These are phyloP conservation scores for Tulasnella sp. DNA, from an alignment of 768 basidiomycete species.

Conservation along the genomic window DNA sequence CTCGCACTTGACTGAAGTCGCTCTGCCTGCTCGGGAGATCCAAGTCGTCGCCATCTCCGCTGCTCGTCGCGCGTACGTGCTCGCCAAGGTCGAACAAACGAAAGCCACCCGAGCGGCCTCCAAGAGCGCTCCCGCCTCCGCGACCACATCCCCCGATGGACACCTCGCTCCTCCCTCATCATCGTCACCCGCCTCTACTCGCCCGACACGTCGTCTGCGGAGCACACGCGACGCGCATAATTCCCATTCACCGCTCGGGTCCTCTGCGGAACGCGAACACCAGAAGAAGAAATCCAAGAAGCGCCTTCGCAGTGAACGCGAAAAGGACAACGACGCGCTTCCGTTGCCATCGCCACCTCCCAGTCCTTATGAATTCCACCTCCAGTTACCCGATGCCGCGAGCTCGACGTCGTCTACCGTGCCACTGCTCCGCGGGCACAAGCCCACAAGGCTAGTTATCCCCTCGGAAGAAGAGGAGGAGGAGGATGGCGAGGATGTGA, in stretches of 20 bases:
- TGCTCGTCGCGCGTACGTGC: slow-evolving; percentile 1
- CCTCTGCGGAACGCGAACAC: neutral
- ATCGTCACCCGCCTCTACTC: neutral
- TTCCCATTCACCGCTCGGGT: neutral
- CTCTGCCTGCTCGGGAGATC: slow-evolving; percentile 11
- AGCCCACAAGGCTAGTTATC: neutral
- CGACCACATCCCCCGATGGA: neutral
- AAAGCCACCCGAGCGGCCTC: neutral
- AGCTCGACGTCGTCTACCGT: neutral
- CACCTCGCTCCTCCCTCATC: neutral
- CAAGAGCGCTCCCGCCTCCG: neutral
- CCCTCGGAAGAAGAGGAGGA: neutral
- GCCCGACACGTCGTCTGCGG: neutral
- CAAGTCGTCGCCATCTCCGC: neutral
- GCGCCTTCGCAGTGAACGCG: neutral
- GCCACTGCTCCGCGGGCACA: neutral
- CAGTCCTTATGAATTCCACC: neutral
- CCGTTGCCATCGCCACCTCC: slow-evolving; percentile 16
- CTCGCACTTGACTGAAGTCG: slow-evolving; percentile 19
- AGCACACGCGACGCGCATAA: neutral
- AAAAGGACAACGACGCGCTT: neutral
- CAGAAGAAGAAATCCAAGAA: neutral
- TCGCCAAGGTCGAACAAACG: slow-evolving; percentile 11
- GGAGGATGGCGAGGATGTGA: slow-evolving; percentile 2
- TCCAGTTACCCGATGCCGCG: neutral